Base-by-base conservation (phyloP, 1,284 basidiomycete species). In the Cryptococcus amylolentus region DNA sequence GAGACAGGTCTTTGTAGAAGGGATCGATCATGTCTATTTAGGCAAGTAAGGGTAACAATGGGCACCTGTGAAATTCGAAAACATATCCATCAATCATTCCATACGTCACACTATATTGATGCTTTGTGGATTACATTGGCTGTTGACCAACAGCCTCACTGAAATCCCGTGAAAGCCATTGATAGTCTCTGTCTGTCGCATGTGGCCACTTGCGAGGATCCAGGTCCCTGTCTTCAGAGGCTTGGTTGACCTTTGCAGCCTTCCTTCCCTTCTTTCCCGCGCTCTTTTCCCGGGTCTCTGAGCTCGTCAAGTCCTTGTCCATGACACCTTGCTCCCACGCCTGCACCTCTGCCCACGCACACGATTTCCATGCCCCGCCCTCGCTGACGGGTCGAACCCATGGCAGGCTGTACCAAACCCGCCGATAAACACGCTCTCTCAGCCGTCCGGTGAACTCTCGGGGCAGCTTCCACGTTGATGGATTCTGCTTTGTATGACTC, bases 401-500 rank as follows among this genome's bases (percentile, higher is more conserved):
- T 2, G 47, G 53, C 37, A 70, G 43, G 3, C 42, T 20, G 31
- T 64, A 56, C 72, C 72, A 72, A 5, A 75, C 39, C 1, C 65
- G 55, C 26, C 27, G 26, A 55, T 75, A 75, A 10, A 49, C 35
- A 37, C 70, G 52, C n/a, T 52, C 52, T 0, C 71, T 7, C 27
- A 71, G 48, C 4, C 70, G 49, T 1, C 55, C 20, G 5, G 60
- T 62, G 7, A 72, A 51, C 5, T n/a, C 28, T 7, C 56, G 55
- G 4, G 66, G 65, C 16, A 60, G n/a, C 1, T 45, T 40, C 71
- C 71, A 75, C 0, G 63, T 70, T 4, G 47, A 40, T 0, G 68
- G 68, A 38, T 72, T 71, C 23, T 51, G 18, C 31, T 68, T 55
- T 0, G 68, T 69, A 31, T 62, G 53, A 10, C 58, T 57, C 0